phyloP scores from a whole-genome alignment of 768 basidiomycete species.

The Termitomyces eurrhizus region DNA sequence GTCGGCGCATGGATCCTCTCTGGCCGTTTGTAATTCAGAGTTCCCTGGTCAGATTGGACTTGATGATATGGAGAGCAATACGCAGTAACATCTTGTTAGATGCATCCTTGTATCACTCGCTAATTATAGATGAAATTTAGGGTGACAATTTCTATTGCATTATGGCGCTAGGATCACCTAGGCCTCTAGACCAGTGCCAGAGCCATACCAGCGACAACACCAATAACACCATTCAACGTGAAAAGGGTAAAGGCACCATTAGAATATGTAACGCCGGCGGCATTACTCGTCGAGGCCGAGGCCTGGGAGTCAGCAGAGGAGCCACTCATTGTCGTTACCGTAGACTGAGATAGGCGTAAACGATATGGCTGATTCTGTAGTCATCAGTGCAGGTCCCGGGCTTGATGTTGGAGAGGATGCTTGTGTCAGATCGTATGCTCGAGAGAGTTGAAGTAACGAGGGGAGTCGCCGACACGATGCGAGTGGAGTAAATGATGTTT shows the following conservation, averaged over 20 bases:
- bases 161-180: background rate
- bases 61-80: too few relatives aligned
- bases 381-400: background rate
- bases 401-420: background rate
- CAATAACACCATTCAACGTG: background rate
- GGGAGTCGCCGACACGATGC: background rate
- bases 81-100: too few relatives aligned
- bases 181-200: background rate
- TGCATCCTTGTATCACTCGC: too few relatives aligned
- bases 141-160: too few relatives aligned
- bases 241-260: background rate
- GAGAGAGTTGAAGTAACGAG: too few relatives aligned
- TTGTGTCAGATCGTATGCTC: background rate
- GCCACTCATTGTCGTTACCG: background rate
- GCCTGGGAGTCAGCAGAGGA: background rate
- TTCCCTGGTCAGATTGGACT: too few relatives aligned
- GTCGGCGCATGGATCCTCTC: too few relatives aligned
- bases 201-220: background rate
- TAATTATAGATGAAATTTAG: too few relatives aligned
- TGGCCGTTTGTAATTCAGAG: too few relatives aligned
- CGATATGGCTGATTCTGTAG: background rate
- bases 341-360: background rate
- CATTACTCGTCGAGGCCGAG: background rate
- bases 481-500: background rate
- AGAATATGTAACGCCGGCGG: background rate